phyloP scores from a whole-genome alignment of 306 rosid genomes.

The Aeschynomene evenia region DNA sequence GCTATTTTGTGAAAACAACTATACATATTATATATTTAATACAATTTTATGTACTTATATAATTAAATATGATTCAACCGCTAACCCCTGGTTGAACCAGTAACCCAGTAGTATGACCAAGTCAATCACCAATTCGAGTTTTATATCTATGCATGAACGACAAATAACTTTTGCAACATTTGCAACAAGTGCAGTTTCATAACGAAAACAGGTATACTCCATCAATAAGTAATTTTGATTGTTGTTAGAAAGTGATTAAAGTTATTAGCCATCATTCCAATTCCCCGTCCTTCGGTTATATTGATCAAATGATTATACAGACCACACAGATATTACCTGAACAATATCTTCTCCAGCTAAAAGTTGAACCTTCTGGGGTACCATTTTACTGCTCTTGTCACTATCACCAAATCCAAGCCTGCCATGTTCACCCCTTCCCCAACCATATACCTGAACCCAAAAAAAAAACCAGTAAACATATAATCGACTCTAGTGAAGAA shows the following conservation, averaged over 20 bases:
- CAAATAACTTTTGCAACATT: background rate
- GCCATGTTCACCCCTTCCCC: slow-evolving; percentile 99
- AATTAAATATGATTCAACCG: too few relatives aligned
- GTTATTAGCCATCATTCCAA: slow-evolving; percentile 10
- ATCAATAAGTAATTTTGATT: background rate
- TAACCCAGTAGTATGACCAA: too few relatives aligned
- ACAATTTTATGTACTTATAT: too few relatives aligned
- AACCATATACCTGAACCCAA: slow-evolving; percentile 96
- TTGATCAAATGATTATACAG: background rate
- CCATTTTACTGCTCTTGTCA: slow-evolving; percentile 98
- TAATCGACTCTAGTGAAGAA: slow-evolving; percentile 9
- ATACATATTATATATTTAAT: too few relatives aligned
- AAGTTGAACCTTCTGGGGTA: slow-evolving; percentile 93
- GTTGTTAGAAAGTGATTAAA: background rate
- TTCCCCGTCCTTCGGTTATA: background rate
- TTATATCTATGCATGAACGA: background rate
- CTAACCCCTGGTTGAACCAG: too few relatives aligned
- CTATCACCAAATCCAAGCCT: slow-evolving; percentile 98
- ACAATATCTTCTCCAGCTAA: slow-evolving; percentile 86
- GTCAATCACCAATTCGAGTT: too few relatives aligned
- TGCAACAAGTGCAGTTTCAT: background rate
- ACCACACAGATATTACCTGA: slow-evolving; percentile 56
- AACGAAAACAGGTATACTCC: background rate
- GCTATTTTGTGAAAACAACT: too few relatives aligned
- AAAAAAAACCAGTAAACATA: slow-evolving; percentile 4